Evolutionary conservation across 345 rosid species (phyloP), one percentile per base, ranked within the genome.

Genomic region (Litchi chinensis): DNA sequence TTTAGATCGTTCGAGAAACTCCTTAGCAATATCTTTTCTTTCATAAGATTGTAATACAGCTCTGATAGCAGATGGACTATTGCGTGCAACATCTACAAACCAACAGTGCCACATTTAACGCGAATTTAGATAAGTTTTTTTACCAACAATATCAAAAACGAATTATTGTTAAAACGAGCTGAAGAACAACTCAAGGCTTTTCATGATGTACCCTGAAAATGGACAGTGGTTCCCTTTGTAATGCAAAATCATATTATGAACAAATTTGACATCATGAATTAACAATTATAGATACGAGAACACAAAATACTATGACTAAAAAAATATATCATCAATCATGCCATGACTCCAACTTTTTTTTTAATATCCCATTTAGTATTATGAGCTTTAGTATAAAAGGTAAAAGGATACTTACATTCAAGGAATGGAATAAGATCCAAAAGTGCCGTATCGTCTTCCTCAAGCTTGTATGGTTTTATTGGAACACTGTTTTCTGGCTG

Each of bases 341-440:
- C 39, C 10, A 60, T 22, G 8, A 8, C 56, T 74, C 56, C 19
- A 74, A 22, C 26, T 22, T 39, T 39, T 19, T 26, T 57, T 12
- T 8, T 6, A 16, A 41, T 40, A 8, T 40, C 59, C 43, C 37
- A 24, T 43, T 28, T 15, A 44, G 9, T 24, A 22, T 9, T 24
- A 43, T 8, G 3, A 3, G 40, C 10, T 12, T 50, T 26, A 70
- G 40, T 44, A 4, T 9, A 21, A 11, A 67, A 65, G 46, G 2
- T 60, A 7, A 43, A 16, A 74, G 60, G 66, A 69, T 60, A 80
- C 92, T 87, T 83, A 94, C 99, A 97, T 83, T 97, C 98, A 69
- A 97, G 98, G 81, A 94, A 97, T 7, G 98, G 99, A 86, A 97
- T 93, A 66, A 97, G 98, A 81, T 97, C 98, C 82, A 97, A 40